A percentile compares a stretch with the other conserved stretches of the same genome.
Conservation (phyloP, 2,329 filamentous ascomycete genomes). For the Pseudocercospora ulei region DNA sequence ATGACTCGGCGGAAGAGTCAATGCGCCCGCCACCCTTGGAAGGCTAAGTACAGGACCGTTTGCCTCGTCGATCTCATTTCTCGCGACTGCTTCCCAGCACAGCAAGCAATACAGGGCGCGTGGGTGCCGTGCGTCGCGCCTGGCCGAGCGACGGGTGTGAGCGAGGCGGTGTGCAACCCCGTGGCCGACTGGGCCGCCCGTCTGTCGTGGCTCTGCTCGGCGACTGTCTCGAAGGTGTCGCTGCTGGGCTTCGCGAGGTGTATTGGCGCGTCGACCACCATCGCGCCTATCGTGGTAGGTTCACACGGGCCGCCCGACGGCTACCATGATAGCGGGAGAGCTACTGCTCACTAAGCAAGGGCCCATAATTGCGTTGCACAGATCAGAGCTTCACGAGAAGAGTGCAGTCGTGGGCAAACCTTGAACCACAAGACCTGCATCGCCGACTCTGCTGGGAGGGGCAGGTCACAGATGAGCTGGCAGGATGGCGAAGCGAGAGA, state of each 20-base stretch:
- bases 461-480: too few species aligned
- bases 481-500: too few species aligned
- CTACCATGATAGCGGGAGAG: slow-evolving; percentile 20
- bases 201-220: slow-evolving; percentile 7
- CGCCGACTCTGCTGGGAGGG: too few species aligned
- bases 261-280: slow-evolving; percentile 11
- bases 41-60: slow-evolving; percentile 13
- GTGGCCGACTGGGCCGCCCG: slow-evolving; percentile 2
- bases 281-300: slow-evolving; percentile 20
- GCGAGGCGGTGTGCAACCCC: slow-evolving; percentile 4
- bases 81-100: slow-evolving; percentile 8
- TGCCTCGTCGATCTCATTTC: slow-evolving; percentile 8
- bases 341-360: slow-evolving; percentile 14
- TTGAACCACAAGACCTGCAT: slow-evolving; percentile 1
- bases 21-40: slow-evolving; percentile 7
- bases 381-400: slow-evolving; percentile 12
- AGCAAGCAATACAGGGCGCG: slow-evolving; percentile 4
- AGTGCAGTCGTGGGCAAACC: not conserved
- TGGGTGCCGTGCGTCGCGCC: slow-evolving; percentile 5
- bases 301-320: slow-evolving; percentile 19
- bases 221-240: slow-evolving; percentile 7
- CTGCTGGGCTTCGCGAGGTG: slow-evolving; percentile 8
- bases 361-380: slow-evolving; percentile 12
- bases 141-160: not conserved
- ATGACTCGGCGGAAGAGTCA: slow-evolving; percentile 3